Base-by-base conservation (phyloP, 495 filamentous ascomycete genomes). In the Trichoderma reesei region DNA sequence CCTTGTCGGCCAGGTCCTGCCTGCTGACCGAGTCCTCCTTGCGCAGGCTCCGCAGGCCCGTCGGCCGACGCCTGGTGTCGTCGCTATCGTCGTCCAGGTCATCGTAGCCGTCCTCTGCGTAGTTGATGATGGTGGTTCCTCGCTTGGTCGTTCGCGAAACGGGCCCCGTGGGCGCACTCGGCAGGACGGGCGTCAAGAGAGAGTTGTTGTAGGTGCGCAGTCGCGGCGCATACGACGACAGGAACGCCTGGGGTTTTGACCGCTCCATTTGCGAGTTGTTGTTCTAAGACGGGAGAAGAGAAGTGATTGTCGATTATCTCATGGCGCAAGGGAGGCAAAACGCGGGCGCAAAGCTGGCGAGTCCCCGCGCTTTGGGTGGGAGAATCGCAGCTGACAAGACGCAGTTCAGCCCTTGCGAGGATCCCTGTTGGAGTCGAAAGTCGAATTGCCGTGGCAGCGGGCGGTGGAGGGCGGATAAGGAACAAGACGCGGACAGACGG, bases 91-190 rank as follows among this genome's bases (percentile, higher is more conserved):
- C 93, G 68, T 96, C 92, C 61, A 94, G 88, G 73, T 98, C 92
- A 63, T 97, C 94, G 68, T 83, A 96, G 18, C 90, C 92, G 70
- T 97, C 91, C 73, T 99, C 94, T 37, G 94, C 92, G 70, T 99
- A 99, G 74, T 96, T 98, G 71, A 97, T 92, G 54, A 91, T 90
- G 44, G 90, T 91, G 3, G 94, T 98, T 42, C 94, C 95, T 72
- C 94, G 89, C 77, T 99, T 99, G 20, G 94, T 98, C 20, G 91
- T 96, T 70, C 93, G 85, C 65, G 90, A 82, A 20, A 85, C 79
- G 9, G 90, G 88, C 34, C 83, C 87, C 26, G 79, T 79, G 66
- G 87, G 81, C 65, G 79, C 77, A 36, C 80, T 75, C 66, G 87
- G 89, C 63, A 93, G 84, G 64, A 96, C 86, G 38, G 94, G 93